Conservation (phyloP, 129 eudicot genomes). For the Heracleum sosnowskyi region DNA sequence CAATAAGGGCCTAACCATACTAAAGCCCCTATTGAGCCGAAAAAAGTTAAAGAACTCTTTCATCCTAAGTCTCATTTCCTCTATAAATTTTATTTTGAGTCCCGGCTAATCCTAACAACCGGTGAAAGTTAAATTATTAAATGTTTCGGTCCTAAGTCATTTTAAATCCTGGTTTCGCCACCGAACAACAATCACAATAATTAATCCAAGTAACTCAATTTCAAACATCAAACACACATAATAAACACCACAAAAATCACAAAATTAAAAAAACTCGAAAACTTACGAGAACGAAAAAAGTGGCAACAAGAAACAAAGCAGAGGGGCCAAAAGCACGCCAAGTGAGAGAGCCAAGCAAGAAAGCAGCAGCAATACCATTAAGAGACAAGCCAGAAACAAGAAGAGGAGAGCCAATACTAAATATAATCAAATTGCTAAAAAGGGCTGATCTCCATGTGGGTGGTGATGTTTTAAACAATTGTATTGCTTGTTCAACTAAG, state of each 20-base stretch:
- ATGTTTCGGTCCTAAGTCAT: too few species aligned
- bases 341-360: constrained; percentile 87
- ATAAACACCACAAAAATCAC: not conserved
- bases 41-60: too few species aligned
- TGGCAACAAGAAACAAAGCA: constrained; percentile 87
- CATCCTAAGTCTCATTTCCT: too few species aligned
- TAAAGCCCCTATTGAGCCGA: too few species aligned
- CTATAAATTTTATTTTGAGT: too few species aligned
- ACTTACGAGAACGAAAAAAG: constrained; percentile 78
- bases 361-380: constrained; percentile 77
- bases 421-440: constrained; percentile 48
- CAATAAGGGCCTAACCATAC: too few species aligned
- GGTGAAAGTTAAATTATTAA: too few species aligned
- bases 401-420: constrained; percentile 70
- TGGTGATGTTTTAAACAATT: constrained; percentile 51
- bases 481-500: constrained; percentile 43
- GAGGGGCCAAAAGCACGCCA: constrained; percentile 91
- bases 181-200: too few species aligned
- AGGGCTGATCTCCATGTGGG: constrained; percentile 88
- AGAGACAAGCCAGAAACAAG: constrained; percentile 63
- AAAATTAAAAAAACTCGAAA: not conserved
- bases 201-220: too few species aligned
- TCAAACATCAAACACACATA: not conserved
- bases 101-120: too few species aligned
- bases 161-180: too few species aligned